Conservation (phyloP, 768 basidiomycete species). For the Cystobasidiopsis lactophilus region DNA sequence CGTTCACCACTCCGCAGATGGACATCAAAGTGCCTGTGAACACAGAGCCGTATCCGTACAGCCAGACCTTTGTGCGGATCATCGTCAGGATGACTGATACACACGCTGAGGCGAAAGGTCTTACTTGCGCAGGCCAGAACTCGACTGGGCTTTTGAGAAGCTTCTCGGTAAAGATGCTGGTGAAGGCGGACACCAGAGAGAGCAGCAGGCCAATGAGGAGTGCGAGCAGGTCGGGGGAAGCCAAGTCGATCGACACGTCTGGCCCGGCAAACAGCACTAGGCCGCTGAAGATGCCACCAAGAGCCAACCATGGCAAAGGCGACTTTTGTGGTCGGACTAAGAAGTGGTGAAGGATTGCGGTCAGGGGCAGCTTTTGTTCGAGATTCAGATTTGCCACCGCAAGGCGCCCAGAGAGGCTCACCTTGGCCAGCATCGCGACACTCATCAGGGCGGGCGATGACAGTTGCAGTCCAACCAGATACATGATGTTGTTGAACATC, state of each 20-base stretch:
- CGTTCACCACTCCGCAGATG: too few relatives aligned
- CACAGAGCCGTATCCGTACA: constrained; percentile 1
- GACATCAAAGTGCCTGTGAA: constrained; percentile 1
- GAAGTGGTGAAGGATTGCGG: constrained; percentile 7
- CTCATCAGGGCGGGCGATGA: constrained; percentile 4
- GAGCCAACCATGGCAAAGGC: constrained; percentile 2
- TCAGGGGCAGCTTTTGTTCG: constrained; percentile 3
- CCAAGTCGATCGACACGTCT: background rate
- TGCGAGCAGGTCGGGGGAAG: background rate
- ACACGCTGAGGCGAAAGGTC: background rate
- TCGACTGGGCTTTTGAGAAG: background rate
- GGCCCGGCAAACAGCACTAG: too few relatives aligned
- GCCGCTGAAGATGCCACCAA: background rate
- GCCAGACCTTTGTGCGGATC: background rate
- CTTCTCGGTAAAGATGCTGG: constrained; percentile 3
- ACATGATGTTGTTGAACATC: constrained; percentile 6
- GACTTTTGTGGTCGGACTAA: background rate
- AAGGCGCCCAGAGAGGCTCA: background rate
- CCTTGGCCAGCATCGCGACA: constrained; percentile 2
- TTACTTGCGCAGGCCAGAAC: constrained; percentile 8
- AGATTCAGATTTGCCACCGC: too few relatives aligned
- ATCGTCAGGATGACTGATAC: background rate
- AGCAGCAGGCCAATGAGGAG: constrained; percentile 1
- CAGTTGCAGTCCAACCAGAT: background rate
- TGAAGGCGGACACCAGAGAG: background rate